These are phyloP conservation scores for Pseudogymnoascus sp. DNA, from an alignment of 2,329 filamentous ascomycete genomes.

Conservation along the genomic window DNA sequence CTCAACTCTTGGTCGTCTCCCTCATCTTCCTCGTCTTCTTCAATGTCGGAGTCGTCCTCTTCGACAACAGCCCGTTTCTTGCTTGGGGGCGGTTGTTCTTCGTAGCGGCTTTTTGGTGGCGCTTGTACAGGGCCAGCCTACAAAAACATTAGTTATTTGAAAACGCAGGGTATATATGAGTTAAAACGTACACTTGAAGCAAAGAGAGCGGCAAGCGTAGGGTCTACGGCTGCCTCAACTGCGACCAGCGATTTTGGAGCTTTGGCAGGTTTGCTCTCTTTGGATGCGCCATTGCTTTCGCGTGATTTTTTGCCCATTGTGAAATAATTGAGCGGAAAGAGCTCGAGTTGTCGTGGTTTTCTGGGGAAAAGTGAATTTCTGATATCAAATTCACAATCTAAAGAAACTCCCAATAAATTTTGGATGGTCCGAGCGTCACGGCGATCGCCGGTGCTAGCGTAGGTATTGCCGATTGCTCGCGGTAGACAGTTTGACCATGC, in stretches of 20 bases:
- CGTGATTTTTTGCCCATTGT: constrained; percentile 28
- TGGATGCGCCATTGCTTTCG: constrained; percentile 17
- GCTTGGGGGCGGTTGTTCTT: constrained; percentile 28
- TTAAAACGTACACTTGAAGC: constrained; percentile 57
- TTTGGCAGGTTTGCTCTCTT: constrained; percentile 18
- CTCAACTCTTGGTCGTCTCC: constrained; percentile 32
- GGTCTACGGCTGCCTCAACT: constrained; percentile 52
- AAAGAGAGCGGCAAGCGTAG: constrained; percentile 63
- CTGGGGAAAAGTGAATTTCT: constrained; percentile 1
- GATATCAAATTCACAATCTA: constrained; percentile 10
- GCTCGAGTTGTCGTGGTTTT: constrained; percentile 5
- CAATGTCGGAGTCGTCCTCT: constrained; percentile 24
- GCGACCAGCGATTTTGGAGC: constrained; percentile 27
- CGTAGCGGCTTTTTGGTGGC: constrained; percentile 26
- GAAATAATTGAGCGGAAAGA: constrained; percentile 10
- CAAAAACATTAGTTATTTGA: constrained; percentile 10
- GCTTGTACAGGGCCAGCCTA: constrained; percentile 32
- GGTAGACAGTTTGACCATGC: constrained; percentile 8
- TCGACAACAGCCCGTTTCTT: constrained; percentile 21
- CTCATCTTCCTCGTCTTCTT: constrained; percentile 17
- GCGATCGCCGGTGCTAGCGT: constrained; percentile 10
- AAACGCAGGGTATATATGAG: background rate
- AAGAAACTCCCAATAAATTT: constrained; percentile 10
- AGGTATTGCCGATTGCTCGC: constrained; percentile 6
- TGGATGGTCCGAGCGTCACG: constrained; percentile 7